Base-by-base conservation (phyloP, 75 land plant species). In the Isoetes taiwanensis region DNA sequence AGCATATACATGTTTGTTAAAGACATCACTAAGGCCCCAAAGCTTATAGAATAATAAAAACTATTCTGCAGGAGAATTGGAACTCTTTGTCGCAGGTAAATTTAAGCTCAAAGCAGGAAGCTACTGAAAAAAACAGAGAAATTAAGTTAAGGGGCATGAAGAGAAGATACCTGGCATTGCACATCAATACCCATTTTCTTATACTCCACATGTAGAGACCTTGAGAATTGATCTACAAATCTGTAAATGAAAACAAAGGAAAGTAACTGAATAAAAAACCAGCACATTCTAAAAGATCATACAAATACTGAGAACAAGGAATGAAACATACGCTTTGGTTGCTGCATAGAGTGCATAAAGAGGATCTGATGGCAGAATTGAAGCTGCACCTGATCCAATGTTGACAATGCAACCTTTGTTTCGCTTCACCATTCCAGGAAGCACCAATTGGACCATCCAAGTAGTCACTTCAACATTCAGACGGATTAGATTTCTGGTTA, bases 111-210 rank as follows among this genome's bases (percentile, higher is more conserved):
- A n/a, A n/a, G n/a, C n/a, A n/a, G n/a, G n/a, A n/a, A n/a, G n/a
- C n/a, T n/a, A n/a, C n/a, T n/a, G n/a, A n/a, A n/a, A n/a, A n/a
- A n/a, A n/a, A n/a, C n/a, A n/a, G n/a, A n/a, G n/a, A n/a, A n/a
- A n/a, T n/a, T n/a, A n/a, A n/a, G n/a, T n/a, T n/a, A n/a, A n/a
- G n/a, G n/a, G n/a, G n/a, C n/a, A n/a, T n/a, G n/a, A n/a, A n/a
- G n/a, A n/a, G n/a, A n/a, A n/a, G n/a, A 34, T 73, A 90, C 97
- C 93, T 90, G 97, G 67, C 94, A 83, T 65, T 90, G 97, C 27
- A 90, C 82, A 56, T 90, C 88, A 56, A 90, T 83, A 9, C 97
- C 97, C 26, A 59, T 69, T 21, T 75, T 59, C 77, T 80, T 90
- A 64, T 90, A 90, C 46, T 90, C 97, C 27, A 83, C 94, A 60